phyloP scores from a whole-genome alignment of 2,329 filamentous ascomycete genomes.

The Ophiostoma piceae region DNA sequence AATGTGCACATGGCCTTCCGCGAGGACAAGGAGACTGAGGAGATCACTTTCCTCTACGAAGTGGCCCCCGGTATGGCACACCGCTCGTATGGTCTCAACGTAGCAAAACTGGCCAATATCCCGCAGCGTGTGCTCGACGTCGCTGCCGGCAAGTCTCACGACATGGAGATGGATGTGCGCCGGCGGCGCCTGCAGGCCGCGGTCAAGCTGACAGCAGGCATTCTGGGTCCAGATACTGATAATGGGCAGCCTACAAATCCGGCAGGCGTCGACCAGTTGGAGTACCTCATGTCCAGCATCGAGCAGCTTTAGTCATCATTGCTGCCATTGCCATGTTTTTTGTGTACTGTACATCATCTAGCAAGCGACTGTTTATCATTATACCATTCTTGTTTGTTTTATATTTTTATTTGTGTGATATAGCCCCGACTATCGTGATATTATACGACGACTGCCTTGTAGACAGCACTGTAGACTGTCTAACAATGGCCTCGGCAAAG shows the following conservation, averaged over 20 bases:
- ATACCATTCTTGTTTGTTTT: not conserved
- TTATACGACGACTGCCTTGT: not conserved
- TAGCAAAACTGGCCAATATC: slow-evolving; percentile 78
- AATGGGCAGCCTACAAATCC: slow-evolving; percentile 30
- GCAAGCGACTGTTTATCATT: not conserved
- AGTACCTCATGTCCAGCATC: slow-evolving; percentile 51
- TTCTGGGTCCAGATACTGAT: slow-evolving; percentile 29
- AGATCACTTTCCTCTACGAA: slow-evolving; percentile 93
- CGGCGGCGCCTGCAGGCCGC: slow-evolving; percentile 55
- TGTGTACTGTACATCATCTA: not conserved
- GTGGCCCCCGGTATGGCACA: slow-evolving; percentile 87
- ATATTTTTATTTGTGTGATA: not conserved
- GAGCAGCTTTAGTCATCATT: slow-evolving; percentile 49
- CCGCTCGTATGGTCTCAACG: slow-evolving; percentile 89
- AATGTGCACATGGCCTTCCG: slow-evolving; percentile 96
- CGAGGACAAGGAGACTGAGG: slow-evolving; percentile 37
- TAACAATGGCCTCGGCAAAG: not conserved
- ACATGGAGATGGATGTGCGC: slow-evolving; percentile 71
- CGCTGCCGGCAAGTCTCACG: slow-evolving; percentile 70
- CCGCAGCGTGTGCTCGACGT: slow-evolving; percentile 71
- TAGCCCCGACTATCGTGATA: not conserved
- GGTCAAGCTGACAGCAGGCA: slow-evolving; percentile 36
- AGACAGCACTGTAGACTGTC: not conserved
- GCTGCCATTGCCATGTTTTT: not conserved
- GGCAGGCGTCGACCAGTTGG: slow-evolving; percentile 40